These are phyloP conservation scores for Ophiostoma angusticollis DNA, from an alignment of 2,329 filamentous ascomycete species.

Conservation along the genomic window DNA sequence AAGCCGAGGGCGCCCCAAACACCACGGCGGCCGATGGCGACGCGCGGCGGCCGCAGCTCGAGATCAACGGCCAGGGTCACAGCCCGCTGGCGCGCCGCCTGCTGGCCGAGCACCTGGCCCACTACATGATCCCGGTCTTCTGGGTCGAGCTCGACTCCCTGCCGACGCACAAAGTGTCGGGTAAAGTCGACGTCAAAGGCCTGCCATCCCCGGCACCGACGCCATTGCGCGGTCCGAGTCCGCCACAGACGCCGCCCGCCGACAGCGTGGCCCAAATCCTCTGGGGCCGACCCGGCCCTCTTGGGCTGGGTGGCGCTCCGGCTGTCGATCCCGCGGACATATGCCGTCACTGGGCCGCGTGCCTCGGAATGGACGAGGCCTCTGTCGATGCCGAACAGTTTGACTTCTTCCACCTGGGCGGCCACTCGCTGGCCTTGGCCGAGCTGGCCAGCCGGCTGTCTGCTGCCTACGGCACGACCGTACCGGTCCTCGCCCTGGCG, in stretches of 20 bases:
- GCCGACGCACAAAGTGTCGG: constrained; percentile 66
- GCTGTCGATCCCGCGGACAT: constrained; percentile 55
- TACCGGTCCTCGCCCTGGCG: constrained; percentile 58
- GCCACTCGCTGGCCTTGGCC: constrained; percentile 66
- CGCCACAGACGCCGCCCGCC: constrained; percentile 28
- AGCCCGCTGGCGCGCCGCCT: constrained; percentile 55
- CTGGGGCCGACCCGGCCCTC: constrained; percentile 2
- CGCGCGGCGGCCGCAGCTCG: constrained; percentile 39
- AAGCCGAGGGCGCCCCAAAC: constrained; percentile 38
- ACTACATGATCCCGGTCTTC: constrained; percentile 71
- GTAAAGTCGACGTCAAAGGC: constrained; percentile 62
- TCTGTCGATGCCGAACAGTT: constrained; percentile 52
- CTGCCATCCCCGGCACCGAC: constrained; percentile 62
- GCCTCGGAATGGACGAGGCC: constrained; percentile 49
- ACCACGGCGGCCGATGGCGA: neutral
- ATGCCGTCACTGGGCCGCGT: constrained; percentile 58
- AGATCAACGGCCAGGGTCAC: constrained; percentile 58
- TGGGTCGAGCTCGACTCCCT: constrained; percentile 63
- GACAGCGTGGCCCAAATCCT: constrained; percentile 21
- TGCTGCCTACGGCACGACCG: constrained; percentile 57
- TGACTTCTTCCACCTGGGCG: constrained; percentile 71
- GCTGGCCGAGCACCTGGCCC: constrained; percentile 54
- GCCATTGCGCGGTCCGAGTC: constrained; percentile 33
- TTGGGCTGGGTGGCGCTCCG: too few relatives aligned
- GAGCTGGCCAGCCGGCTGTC: constrained; percentile 60